Conservation (phyloP, 208 protist species). For the Jaenimonas drosophilae region DNA sequence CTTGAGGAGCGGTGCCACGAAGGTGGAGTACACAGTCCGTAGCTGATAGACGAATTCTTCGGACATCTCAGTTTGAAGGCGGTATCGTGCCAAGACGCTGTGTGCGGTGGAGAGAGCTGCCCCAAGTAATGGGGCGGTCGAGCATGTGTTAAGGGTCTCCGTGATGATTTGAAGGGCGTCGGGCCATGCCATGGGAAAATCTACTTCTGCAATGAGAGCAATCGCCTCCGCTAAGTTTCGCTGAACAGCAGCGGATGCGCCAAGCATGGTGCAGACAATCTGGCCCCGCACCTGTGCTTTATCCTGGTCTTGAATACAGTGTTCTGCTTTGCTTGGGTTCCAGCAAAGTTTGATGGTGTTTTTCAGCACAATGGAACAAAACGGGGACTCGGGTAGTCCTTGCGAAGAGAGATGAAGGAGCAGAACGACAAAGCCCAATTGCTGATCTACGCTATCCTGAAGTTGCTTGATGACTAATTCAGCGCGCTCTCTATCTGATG, state of each 20-base stretch:
- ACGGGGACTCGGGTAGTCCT: slow-evolving; percentile 18
- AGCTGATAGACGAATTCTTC: slow-evolving; percentile 51
- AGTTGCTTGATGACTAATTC: slow-evolving; percentile 45
- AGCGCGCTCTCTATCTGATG: slow-evolving; percentile 29
- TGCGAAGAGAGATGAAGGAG: slow-evolving; percentile 36
- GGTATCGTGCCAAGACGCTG: slow-evolving; percentile 89
- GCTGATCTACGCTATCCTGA: slow-evolving; percentile 50
- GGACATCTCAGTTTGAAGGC: slow-evolving; percentile 37
- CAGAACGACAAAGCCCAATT: slow-evolving; percentile 56
- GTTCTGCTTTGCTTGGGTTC: slow-evolving; percentile 54
- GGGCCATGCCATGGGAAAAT: slow-evolving; percentile 90
- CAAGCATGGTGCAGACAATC: slow-evolving; percentile 60
- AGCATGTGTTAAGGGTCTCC: slow-evolving; percentile 15
- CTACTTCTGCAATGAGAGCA: slow-evolving; percentile 74
- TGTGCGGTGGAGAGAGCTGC: slow-evolving; percentile 79
- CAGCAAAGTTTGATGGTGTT: slow-evolving; percentile 84
- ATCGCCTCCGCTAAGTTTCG: slow-evolving; percentile 87
- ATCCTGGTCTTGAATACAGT: slow-evolving; percentile 65
- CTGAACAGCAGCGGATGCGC: slow-evolving; percentile 36
- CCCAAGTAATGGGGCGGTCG: slow-evolving; percentile 18
- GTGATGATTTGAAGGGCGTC: slow-evolving; percentile 68
- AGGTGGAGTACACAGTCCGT: slow-evolving; percentile 41
- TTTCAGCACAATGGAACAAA: slow-evolving; percentile 78
- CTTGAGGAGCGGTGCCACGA: slow-evolving; percentile 18
- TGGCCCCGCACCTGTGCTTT: slow-evolving; percentile 44